These are phyloP conservation scores for Kluyveromyces marxianus DNA, from an alignment of 1,139 yeast species.

Conservation along the genomic window DNA sequence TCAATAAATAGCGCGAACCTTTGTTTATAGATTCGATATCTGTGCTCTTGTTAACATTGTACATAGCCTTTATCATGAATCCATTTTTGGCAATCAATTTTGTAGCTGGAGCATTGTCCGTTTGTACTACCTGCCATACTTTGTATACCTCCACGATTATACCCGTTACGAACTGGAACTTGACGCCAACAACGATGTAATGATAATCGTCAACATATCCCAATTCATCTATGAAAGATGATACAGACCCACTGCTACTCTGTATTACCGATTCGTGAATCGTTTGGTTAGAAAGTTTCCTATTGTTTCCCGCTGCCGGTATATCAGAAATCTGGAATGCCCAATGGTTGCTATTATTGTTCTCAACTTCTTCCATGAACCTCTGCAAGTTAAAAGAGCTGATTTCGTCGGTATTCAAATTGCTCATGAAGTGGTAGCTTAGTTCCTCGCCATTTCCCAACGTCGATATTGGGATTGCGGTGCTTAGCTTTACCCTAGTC, in stretches of 20 bases:
- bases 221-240: constrained; percentile 48
- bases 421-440: constrained; percentile 11
- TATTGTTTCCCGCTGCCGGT: constrained; percentile 73
- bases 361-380: constrained; percentile 8
- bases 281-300: constrained; percentile 58
- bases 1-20: constrained; percentile 56
- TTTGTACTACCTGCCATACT: constrained; percentile 18
- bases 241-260: constrained; percentile 28
- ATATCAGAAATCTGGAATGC: constrained; percentile 66
- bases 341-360: constrained; percentile 37
- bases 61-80: constrained; percentile 50
- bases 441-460: constrained; percentile 1
- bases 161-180: constrained; percentile 62
- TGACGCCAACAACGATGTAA: constrained; percentile 31
- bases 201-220: constrained; percentile 66
- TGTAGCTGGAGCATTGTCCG: constrained; percentile 12
- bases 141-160: constrained; percentile 43
- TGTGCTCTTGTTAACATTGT: constrained; percentile 63
- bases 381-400: constrained; percentile 8
- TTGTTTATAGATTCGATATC: constrained; percentile 66
- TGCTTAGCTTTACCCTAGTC: constrained; percentile 24
- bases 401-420: constrained; percentile 9
- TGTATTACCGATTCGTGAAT: constrained; percentile 57
- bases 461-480: constrained; percentile 18
- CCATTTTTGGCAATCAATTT: constrained; percentile 30